Evolutionary conservation across 2,329 filamentous ascomycete species (phyloP), one percentile per base, ranked within the genome.

Genomic region (Cladosporium austrohemisphaericum): DNA sequence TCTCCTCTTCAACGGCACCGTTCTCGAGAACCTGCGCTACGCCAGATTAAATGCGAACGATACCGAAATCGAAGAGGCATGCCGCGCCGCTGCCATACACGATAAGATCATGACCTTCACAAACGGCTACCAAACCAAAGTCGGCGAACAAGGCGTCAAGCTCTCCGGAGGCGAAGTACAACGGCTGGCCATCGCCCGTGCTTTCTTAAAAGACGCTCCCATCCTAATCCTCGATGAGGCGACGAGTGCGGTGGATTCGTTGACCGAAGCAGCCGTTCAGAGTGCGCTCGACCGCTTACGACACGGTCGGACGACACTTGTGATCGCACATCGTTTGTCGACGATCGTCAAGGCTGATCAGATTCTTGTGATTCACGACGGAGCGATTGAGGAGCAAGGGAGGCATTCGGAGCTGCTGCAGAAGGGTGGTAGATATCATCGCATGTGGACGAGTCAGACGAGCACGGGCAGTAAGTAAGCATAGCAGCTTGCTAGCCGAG

Each of bases 131-230:
- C 76, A 85, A 4, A 89, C 88, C 0, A 68, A 78, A 7, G 87
- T 93, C 1, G 88, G 88, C 1, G 87, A 92, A 61, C 79, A 79
- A 22, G 88, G 88, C 4, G 84, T 85, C 40, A 88, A 87, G 62
- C 71, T 94, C 1, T 89, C 85, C 9, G 86, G 88, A n/a, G 89
- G 89, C 1, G 88, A 95, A 64, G 80, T 87, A n/a, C 88, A 94
- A 64, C 80, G 89, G 4, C 77, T 94, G 19, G 84, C 86, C 2
- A 89, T 90, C 53, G 86, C 85, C 0, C 75, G 86, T 6, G 83
- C 83, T 9, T 81, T 89, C 22, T 75, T 89, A 46, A 80, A 83
- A 37, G 71, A 81, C 43, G 85, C 85, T 0, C 70, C 73, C 0
- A 79, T 90, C 2, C 68, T 90, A 3, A 77, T 90, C 5, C 71